Conservation (phyloP, 1,139 yeast species). For the Pichia sp. region DNA sequence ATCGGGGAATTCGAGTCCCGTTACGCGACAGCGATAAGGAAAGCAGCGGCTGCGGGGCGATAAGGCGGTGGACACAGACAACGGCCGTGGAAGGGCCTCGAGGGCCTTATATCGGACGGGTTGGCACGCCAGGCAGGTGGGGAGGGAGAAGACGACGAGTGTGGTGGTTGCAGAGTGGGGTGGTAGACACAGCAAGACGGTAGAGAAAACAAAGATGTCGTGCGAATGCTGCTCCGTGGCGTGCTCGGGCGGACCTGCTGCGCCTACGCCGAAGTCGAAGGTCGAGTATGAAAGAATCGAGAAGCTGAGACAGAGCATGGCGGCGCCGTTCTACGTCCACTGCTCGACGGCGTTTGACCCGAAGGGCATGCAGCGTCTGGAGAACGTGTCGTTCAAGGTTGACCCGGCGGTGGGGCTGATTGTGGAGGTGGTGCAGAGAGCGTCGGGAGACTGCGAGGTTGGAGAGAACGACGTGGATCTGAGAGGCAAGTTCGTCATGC, state of each 20-base stretch:
- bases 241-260: conserved; percentile 5
- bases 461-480: conserved; percentile 22
- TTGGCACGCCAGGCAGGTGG: too few relatives aligned
- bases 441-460: conserved; percentile 4
- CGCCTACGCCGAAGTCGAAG: conserved; percentile 23
- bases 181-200: too few relatives aligned
- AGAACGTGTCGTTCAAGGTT: conserved; percentile 19
- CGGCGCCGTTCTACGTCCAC: conserved; percentile 23
- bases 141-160: too few relatives aligned
- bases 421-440: conserved; percentile 14
- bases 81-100: too few relatives aligned
- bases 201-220: conserved; percentile 8
- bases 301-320: conserved; percentile 14
- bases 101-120: too few relatives aligned
- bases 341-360: conserved; percentile 23
- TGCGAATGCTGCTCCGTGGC: conserved; percentile 22
- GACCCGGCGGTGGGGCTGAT: conserved; percentile 27
- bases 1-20: neutral
- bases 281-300: conserved; percentile 21
- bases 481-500: conserved; percentile 24
- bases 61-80: neutral
- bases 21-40: neutral
- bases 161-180: too few relatives aligned
- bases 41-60: neutral
- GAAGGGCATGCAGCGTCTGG: conserved; percentile 9